Evolutionary conservation across 1,284 basidiomycete genomes (phyloP).

Genomic region (Rhodotorula sp.): DNA sequence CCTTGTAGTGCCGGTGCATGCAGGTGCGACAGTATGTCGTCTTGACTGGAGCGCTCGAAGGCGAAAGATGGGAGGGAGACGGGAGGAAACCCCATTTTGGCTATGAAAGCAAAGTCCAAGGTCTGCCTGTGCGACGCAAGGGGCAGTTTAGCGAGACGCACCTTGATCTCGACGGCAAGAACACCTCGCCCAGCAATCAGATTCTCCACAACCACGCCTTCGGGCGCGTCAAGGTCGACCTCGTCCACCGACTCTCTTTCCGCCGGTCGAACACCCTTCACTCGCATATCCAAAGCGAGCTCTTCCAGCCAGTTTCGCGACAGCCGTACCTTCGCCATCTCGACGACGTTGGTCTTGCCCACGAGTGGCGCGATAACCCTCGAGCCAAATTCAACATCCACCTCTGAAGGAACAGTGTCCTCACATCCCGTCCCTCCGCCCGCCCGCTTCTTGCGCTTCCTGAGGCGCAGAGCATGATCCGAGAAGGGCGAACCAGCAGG

Average conservation of each 20-base stretch:
- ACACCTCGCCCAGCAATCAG: slow-evolving; percentile 58
- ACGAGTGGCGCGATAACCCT: slow-evolving; percentile 22
- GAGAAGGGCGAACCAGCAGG: slow-evolving; percentile 55
- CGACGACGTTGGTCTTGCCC: slow-evolving; percentile 19
- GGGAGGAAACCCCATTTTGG: slow-evolving; percentile 95
- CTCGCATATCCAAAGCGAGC: slow-evolving; percentile 57
- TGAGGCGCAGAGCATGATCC: slow-evolving; percentile 69
- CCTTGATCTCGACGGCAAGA: slow-evolving; percentile 84
- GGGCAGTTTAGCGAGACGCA: slow-evolving; percentile 46
- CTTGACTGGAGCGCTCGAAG: slow-evolving; percentile 62
- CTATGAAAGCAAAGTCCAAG: slow-evolving; percentile 55
- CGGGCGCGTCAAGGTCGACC: slow-evolving; percentile 60
- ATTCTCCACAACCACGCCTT: slow-evolving; percentile 64
- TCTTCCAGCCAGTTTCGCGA: slow-evolving; percentile 62
- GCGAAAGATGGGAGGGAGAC: slow-evolving; percentile 59
- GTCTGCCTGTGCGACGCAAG: background rate
- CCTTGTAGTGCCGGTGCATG: slow-evolving; percentile 67
- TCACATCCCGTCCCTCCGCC: background rate
- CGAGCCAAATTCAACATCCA: slow-evolving; percentile 22
- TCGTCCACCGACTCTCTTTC: slow-evolving; percentile 59
- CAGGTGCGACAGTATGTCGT: slow-evolving; percentile 75
- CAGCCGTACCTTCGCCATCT: slow-evolving; percentile 58
- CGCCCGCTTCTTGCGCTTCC: slow-evolving; percentile 55
- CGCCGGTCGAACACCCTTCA: slow-evolving; percentile 55
- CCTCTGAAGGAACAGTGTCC: slow-evolving; percentile 12